These are phyloP conservation scores for Boletus reticulatus DNA, from an alignment of 768 basidiomycete species.

Conservation along the genomic window DNA sequence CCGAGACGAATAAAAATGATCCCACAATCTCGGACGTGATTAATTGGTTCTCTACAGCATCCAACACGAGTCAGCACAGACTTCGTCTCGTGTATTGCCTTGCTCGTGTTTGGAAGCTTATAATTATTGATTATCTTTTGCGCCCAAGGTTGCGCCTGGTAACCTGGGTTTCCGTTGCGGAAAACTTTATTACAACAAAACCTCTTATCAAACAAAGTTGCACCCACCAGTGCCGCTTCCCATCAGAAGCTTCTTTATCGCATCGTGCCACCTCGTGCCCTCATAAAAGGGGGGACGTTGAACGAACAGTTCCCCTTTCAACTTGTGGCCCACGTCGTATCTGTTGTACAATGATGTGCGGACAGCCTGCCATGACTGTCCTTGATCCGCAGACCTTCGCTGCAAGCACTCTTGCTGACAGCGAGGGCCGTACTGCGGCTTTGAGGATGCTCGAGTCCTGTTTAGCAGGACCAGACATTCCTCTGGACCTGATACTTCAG, in stretches of 20 bases:
- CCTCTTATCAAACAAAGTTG: neutral
- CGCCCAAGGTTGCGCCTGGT: neutral
- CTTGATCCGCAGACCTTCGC: slow-evolving; percentile 20
- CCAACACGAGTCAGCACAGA: neutral
- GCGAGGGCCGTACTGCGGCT: slow-evolving; percentile 18
- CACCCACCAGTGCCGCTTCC: neutral
- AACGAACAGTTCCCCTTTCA: too few relatives aligned
- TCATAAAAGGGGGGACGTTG: neutral
- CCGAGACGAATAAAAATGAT: neutral
- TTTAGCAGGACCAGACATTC: slow-evolving; percentile 20
- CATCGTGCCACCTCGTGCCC: neutral
- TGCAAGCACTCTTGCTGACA: slow-evolving; percentile 14
- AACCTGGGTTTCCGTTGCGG: neutral
- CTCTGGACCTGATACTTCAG: slow-evolving; percentile 24
- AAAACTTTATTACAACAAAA: neutral
- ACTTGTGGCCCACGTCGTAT: neutral
- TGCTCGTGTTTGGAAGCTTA: neutral
- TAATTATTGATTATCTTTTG: neutral
- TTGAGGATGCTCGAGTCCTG: slow-evolving; percentile 20
- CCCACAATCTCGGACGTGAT: neutral
- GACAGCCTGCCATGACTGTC: neutral
- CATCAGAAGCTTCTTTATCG: slow-evolving; percentile 1
- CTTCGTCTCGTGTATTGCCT: neutral
- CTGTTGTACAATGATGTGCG: neutral
- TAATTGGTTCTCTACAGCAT: slow-evolving; percentile 1